Base-by-base conservation (phyloP, 768 basidiomycete genomes). In the Rubroboletus satanas region DNA sequence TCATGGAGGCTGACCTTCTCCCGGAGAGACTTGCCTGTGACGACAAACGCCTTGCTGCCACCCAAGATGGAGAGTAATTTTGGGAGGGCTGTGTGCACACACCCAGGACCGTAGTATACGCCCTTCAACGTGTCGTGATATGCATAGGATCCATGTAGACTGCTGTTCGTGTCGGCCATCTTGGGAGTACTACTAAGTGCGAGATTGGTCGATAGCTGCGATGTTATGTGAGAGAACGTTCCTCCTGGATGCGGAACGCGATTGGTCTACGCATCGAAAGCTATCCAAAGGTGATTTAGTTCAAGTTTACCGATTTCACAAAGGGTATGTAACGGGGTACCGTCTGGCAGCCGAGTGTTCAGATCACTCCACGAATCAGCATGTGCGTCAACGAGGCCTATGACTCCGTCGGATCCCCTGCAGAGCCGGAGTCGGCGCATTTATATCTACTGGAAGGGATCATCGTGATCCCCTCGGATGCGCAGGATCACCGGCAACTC, bases 81-180 rank as follows among this genome's bases (percentile, higher is more conserved):
- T 7, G 87, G 87, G 37, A 91, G 77, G 11, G 85, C 84, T 0
- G 80, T 83, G 47, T 66, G 73, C 36, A 83, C 67, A 35, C 78
- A 83, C 29, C 87, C 87, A 42, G 88, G 86, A 3, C 90, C 90
- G 65, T 88, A 91, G 63, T 83, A 79, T 17, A 91, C 72, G 18
- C 79, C 80, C 55, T 84, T 84, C 55, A 91, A 74, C 1, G 84
- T 83, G 60, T 86, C 82, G 0, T 82, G 82, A 75, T 81, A 88
- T 23, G 77, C 74, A 64, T 90, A 92, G 21, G 72, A 83, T 18
- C 89, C 89, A 39, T 74, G 54, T 33, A 58, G 47, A 36, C n/a
- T 35, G 37, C 28, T 54, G 46, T 33, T 44, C 26, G 52, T 31
- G 32, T 54, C 26, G 28, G 66, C 14, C 64, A 60, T 60, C 41